Evolutionary conservation across 176 grass and related monocot species (phyloP).

Genomic region (sorghum (Sorghum bicolor)): Sorghum_bicolor_NCBIv3 NC_012879.2:13707001-13707500

Average conservation of each 20-base stretch:
- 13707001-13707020: slow-evolving; percentile 31
- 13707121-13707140: slow-evolving; percentile 16
- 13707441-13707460: slow-evolving; percentile 27
- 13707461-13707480: slow-evolving; percentile 26
- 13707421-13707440: slow-evolving; percentile 38
- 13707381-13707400: slow-evolving; percentile 36
- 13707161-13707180: slow-evolving; percentile 47
- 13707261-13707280: neutral
- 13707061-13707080: slow-evolving; percentile 45
- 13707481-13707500: slow-evolving; percentile 58
- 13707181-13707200: slow-evolving; percentile 29
- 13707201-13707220: neutral
- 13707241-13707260: slow-evolving; percentile 35
- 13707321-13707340: slow-evolving; percentile 62
- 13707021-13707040: slow-evolving; percentile 38
- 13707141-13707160: slow-evolving; percentile 49
- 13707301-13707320: slow-evolving; percentile 34
- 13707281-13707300: neutral
- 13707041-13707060: slow-evolving; percentile 24
- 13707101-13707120: slow-evolving; percentile 50
- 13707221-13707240: slow-evolving; percentile 47
- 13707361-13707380: slow-evolving; percentile 20
- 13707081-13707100: slow-evolving; percentile 52
- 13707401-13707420: slow-evolving; percentile 35
- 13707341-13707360: slow-evolving; percentile 54